These are phyloP conservation scores for Hanseniaspora taiwanica DNA, from an alignment of 805 yeast genomes.

Conservation along the genomic window DNA sequence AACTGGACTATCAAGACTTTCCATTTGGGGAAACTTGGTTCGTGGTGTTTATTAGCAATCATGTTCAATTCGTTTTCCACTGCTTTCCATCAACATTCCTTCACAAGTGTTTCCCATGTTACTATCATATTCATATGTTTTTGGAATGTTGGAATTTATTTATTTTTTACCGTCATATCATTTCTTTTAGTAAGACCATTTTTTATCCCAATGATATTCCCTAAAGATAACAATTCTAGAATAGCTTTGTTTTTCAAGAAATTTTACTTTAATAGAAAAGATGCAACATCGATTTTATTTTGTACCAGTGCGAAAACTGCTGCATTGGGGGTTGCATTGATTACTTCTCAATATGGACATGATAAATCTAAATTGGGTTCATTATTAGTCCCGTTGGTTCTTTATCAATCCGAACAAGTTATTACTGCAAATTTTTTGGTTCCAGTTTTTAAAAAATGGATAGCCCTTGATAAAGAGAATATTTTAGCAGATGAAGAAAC, in stretches of 20 bases:
- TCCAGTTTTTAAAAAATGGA: constrained; percentile 58
- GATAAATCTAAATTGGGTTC: constrained; percentile 49
- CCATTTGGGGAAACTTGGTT: constrained; percentile 58
- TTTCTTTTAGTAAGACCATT: constrained; percentile 48
- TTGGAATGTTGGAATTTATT: constrained; percentile 68
- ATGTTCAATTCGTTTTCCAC: constrained; percentile 76
- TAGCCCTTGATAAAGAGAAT: constrained; percentile 16
- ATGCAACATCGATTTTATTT: constrained; percentile 67
- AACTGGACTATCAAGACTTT: constrained; percentile 46
- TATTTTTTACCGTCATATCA: constrained; percentile 60
- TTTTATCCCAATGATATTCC: constrained; percentile 32
- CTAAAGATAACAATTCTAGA: constrained; percentile 33
- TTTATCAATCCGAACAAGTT: constrained; percentile 82
- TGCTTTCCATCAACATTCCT: constrained; percentile 74
- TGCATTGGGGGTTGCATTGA: constrained; percentile 74
- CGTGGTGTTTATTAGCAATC: constrained; percentile 64
- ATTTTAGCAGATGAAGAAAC: constrained; percentile 1
- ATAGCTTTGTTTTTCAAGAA: constrained; percentile 33
- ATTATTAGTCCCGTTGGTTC: constrained; percentile 66
- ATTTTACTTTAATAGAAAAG: constrained; percentile 56
- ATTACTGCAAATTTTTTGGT: constrained; percentile 65
- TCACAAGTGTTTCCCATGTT: constrained; percentile 51
- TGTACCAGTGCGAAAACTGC: constrained; percentile 94
- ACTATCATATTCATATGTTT: constrained; percentile 69
- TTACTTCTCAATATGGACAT: constrained; percentile 69